Base-by-base conservation (phyloP, 2,329 filamentous ascomycete genomes). In the Monosporascus sp. region DNA sequence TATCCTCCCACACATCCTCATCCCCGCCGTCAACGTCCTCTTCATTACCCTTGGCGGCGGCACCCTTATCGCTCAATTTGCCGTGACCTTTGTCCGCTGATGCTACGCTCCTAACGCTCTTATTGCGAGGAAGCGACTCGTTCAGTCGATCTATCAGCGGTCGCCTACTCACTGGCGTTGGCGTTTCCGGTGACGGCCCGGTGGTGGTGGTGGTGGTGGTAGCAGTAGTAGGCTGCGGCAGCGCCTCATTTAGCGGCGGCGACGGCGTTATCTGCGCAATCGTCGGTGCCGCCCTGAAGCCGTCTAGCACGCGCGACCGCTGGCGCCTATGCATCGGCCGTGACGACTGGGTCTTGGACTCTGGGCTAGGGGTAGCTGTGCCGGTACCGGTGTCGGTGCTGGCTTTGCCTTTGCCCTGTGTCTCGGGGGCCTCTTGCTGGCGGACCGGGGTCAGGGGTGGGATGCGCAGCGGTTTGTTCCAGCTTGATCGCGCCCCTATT, bases 1-100 rank as follows among this genome's bases (percentile, higher is more conserved):
- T 55, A 49, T 67, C 65, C 35, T 66, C 64, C 65, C 65, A 67
- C 8, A 58, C 60, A 50, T 64, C 63, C 0, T 67, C 64, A 7
- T 66, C 64, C 14, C 64, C 57, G 6, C 56, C 61, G 14, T 53
- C 56, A 8, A 39, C 55, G 39, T 22, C 18, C 25, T 37, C 20
- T 11, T 27, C 39, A 35, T 45, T 46, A 14, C 17, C 24, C 22
- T 48, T 22, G 9, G 8, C 46, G n/a, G 6, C 20, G 6, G 20
- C 25, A 17, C 11, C 46, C 46, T 31, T 22, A 37, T 24, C n/a
- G 8, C 22, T 15, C n/a, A 20, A 44, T 11, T 20, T 20, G 6
- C 20, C 9, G n/a, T 7, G 6, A 7, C 43, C 25, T 24, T n/a
- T 46, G 14, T 4, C 20, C 39, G 4, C 18, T 15, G 60, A 60